These are phyloP conservation scores for Vaccinium myrtillus DNA, from an alignment of 148 eudicot genomes.

Conservation along the genomic window DNA sequence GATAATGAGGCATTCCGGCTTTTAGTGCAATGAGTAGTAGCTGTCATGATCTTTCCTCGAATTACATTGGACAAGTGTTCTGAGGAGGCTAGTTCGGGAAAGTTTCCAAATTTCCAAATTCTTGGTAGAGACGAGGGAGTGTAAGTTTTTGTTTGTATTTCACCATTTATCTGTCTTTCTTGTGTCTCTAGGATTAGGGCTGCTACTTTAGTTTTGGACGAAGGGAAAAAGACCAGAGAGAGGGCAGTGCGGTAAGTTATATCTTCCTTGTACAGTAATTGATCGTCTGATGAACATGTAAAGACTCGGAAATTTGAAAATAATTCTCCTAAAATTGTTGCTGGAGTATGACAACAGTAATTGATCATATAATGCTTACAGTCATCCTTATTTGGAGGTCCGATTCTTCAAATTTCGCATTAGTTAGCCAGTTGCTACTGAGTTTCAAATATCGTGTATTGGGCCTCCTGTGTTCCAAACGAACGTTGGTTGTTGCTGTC, in stretches of 20 bases:
- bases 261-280: not conserved
- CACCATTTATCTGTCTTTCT: not conserved
- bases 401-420: too few species aligned
- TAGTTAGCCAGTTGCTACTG: too few species aligned
- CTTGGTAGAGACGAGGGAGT: not conserved
- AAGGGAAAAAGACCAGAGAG: not conserved
- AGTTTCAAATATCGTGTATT: too few species aligned
- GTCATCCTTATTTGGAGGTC: too few species aligned
- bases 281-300: not conserved
- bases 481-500: too few species aligned
- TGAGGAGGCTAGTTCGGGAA: not conserved
- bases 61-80: not conserved
- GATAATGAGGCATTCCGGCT: constrained; percentile 60
- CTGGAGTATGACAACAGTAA: too few species aligned
- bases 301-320: too few species aligned
- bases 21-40: constrained; percentile 54
- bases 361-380: too few species aligned
- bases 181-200: not conserved
- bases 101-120: not conserved
- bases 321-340: too few species aligned
- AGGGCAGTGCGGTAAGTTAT: not conserved
- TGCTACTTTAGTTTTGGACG: not conserved
- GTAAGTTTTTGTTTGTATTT: not conserved
- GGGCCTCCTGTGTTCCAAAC: too few species aligned
- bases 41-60: not conserved